Evolutionary conservation across 2,329 filamentous ascomycete species (phyloP), one percentile per base, ranked within the genome.

Genomic region (Capronia americana): DNA sequence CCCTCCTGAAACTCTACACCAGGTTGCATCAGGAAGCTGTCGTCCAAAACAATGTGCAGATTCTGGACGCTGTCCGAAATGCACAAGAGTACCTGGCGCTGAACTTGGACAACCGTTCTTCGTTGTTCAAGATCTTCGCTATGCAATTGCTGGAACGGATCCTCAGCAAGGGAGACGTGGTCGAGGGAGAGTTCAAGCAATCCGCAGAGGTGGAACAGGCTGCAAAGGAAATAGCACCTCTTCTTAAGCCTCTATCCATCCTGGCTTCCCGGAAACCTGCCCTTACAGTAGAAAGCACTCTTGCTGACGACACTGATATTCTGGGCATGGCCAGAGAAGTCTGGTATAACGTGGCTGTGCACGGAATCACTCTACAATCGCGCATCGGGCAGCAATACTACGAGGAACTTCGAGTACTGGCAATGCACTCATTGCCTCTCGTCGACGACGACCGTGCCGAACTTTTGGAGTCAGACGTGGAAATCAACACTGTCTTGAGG

Each of bases 301-400:
- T 74, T 34, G 71, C 69, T 41, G 69, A 73, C n/a, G 86, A 90
- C 60, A 90, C 93, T 59, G 88, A 94, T 65, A 87, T 88, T 7
- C 86, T 91, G 68, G 86, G 87, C 28, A 81, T 96, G 64, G 86
- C 95, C 71, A 89, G 94, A 60, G 93, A 99, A 82, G 92, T 92
- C 4, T 99, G 95, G 95, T 98, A 97, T 81, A 99, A 99, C 74
- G 92, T 98, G 69, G 92, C 93, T 24, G 91, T 97, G 0, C 95
- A 99, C 77, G 95, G 93, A 4, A 96, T 98, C 76, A 90, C 89
- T 10, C 84, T 90, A 11, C 86, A 86, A 17, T 94, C 92, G 0
- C 86, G 89, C 17, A 86, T 91, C 62, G 91, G 90, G 20, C 90
- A 89, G 75, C 86, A 87, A 71, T 88, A 96, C 73, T 79, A 88